A percentile compares a stretch with the other conserved stretches of the same genome.
Evolutionary conservation across 1,284 basidiomycete species (phyloP).

Genomic region (Fomitopsis betulina): DNA sequence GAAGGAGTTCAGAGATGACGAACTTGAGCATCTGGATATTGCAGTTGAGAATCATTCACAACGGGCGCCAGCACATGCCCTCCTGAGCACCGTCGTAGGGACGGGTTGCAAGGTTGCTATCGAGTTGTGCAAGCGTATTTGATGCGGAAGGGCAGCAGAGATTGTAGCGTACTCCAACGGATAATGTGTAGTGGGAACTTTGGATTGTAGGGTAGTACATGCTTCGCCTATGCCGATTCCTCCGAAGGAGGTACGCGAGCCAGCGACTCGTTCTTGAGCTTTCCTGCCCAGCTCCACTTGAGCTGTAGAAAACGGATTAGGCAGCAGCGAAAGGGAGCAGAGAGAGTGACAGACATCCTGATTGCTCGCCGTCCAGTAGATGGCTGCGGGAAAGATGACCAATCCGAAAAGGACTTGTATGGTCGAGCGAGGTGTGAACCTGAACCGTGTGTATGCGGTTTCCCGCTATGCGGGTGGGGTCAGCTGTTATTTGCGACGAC

Average conservation of each 20-base stretch:
- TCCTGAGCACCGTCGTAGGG: slow-evolving; percentile 83
- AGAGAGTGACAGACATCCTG: slow-evolving; percentile 30
- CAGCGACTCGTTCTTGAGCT: slow-evolving; percentile 34
- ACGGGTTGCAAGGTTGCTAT: slow-evolving; percentile 89
- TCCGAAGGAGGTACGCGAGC: slow-evolving; percentile 13
- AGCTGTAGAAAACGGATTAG: slow-evolving; percentile 16
- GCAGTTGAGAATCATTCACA: slow-evolving; percentile 90
- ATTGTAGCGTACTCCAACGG: slow-evolving; percentile 2
- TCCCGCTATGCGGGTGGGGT: slow-evolving; percentile 52
- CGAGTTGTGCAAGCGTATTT: slow-evolving; percentile 76
- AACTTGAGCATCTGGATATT: slow-evolving; percentile 90
- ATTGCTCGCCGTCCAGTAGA: slow-evolving; percentile 33
- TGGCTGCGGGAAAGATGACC: slow-evolving; percentile 41
- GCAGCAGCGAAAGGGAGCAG: not conserved
- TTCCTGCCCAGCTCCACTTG: slow-evolving; percentile 34
- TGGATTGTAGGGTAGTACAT: slow-evolving; percentile 4
- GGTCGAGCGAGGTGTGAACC: slow-evolving; percentile 64
- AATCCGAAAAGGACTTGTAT: slow-evolving; percentile 47
- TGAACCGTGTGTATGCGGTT: slow-evolving; percentile 74
- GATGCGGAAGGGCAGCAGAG: slow-evolving; percentile 29
- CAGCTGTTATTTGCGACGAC: slow-evolving; percentile 5
- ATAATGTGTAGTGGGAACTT: not conserved
- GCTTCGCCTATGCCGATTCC: slow-evolving; percentile 12
- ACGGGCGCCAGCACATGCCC: slow-evolving; percentile 87
- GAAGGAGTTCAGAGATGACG: slow-evolving; percentile 89